phyloP scores from a whole-genome alignment of 805 yeast species.

The Candida glaebosa region DNA sequence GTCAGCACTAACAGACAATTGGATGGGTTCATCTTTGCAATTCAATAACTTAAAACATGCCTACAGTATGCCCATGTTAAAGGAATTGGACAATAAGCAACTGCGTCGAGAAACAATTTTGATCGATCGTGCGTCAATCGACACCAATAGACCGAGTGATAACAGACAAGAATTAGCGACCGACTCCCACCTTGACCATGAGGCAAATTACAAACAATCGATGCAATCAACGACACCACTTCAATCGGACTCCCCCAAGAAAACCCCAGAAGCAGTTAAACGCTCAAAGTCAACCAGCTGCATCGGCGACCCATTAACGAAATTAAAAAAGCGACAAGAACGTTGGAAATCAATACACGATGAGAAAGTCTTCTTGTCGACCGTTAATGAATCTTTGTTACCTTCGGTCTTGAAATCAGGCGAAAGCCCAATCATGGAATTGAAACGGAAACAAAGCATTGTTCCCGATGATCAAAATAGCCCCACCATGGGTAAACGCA shows the following conservation, averaged over 20 bases:
- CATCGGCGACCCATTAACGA: slow-evolving; percentile 10
- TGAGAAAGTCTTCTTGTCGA: slow-evolving; percentile 26
- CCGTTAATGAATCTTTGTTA: slow-evolving; percentile 26
- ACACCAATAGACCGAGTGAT: slow-evolving; percentile 1
- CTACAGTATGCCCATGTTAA: background rate
- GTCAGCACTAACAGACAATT: slow-evolving; percentile 12
- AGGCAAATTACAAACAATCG: background rate
- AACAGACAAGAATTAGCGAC: background rate
- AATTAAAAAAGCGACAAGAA: slow-evolving; percentile 14
- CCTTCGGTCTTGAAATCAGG: slow-evolving; percentile 33
- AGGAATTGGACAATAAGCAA: background rate
- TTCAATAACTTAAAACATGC: slow-evolving; percentile 5
- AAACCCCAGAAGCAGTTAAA: slow-evolving; percentile 12
- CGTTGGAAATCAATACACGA: slow-evolving; percentile 24
- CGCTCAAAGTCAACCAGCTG: slow-evolving; percentile 26
- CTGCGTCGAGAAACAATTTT: background rate
- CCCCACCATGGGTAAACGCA: background rate
- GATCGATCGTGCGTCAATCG: background rate
- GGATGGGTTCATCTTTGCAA: slow-evolving; percentile 19
- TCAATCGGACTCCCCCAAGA: background rate
- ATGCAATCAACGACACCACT: background rate
- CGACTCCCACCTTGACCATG: background rate
- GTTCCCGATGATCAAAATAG: background rate
- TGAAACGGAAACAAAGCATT: slow-evolving; percentile 17
- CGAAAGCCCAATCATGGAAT: slow-evolving; percentile 28